Conservation (phyloP, 169 alveolate genomes). For the Eimeria praecox region DNA sequence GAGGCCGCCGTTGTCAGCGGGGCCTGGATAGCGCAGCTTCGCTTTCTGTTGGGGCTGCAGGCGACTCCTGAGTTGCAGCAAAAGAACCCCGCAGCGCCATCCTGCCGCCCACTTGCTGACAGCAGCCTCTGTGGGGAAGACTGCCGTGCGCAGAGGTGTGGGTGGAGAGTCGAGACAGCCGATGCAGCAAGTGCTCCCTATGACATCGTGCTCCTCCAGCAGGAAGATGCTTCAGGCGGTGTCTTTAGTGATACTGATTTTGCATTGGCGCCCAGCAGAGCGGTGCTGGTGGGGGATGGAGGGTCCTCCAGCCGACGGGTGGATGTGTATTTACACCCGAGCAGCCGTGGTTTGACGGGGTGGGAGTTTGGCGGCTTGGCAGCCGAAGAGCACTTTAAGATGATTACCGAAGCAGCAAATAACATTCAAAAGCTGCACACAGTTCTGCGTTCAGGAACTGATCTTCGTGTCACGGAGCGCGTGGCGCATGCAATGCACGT, state of each 20-base stretch:
- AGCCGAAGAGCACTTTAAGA: conserved; percentile 22
- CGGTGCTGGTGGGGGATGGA: conserved; percentile 1
- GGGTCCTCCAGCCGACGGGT: not conserved
- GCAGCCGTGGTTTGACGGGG: conserved; percentile 33
- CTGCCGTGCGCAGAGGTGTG: conserved; percentile 35
- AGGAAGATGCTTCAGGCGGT: not conserved
- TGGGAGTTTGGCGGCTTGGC: conserved; percentile 50
- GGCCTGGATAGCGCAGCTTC: conserved; percentile 67
- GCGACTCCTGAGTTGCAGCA: not conserved
- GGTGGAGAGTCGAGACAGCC: conserved; percentile 16
- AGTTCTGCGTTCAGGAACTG: not conserved
- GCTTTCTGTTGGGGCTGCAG: conserved; percentile 21
- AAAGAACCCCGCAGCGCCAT: not conserved
- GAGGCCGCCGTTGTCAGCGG: conserved; percentile 42
- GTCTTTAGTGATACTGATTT: not conserved
- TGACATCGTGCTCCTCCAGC: not conserved
- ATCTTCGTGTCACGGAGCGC: conserved; percentile 9
- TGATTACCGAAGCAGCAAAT: conserved; percentile 42
- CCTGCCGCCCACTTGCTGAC: not conserved
- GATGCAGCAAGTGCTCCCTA: not conserved
- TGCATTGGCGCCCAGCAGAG: not conserved
- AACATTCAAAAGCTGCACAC: not conserved
- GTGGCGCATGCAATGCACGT: conserved; percentile 18
- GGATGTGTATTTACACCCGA: conserved; percentile 56
- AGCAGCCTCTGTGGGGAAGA: conserved; percentile 16